phyloP scores from a whole-genome alignment of 2,329 filamentous ascomycete species.

The Colletotrichum acutatum region DNA sequence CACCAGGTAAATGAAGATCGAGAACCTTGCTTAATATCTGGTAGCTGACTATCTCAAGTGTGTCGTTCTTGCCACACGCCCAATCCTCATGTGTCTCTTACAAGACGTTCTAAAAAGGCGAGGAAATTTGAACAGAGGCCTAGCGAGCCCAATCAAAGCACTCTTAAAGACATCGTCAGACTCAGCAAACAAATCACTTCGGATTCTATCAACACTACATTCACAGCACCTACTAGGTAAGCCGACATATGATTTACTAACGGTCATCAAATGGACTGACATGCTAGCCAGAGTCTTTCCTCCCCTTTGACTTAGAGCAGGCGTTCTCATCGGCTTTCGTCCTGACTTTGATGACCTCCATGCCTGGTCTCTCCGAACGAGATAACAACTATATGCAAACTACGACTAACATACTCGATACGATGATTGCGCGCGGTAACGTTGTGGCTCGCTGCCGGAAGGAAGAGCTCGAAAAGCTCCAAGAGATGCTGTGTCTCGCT shows the following conservation, averaged over 20 bases:
- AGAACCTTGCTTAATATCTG: background rate
- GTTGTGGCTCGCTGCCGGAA: slow-evolving; percentile 7
- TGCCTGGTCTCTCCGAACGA: background rate
- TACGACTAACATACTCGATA: slow-evolving; percentile 1
- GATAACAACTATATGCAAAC: slow-evolving; percentile 1
- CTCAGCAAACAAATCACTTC: slow-evolving; percentile 20
- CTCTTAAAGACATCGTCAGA: slow-evolving; percentile 13
- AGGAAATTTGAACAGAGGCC: slow-evolving; percentile 9
- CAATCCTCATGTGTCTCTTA: slow-evolving; percentile 11
- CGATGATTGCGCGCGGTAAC: slow-evolving; percentile 5
- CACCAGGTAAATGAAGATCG: background rate
- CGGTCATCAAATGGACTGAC: background rate
- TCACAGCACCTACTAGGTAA: slow-evolving; percentile 10
- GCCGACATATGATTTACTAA: fast-evolving
- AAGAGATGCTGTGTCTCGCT: slow-evolving; percentile 11
- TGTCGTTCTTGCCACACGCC: slow-evolving; percentile 14
- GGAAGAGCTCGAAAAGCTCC: slow-evolving; percentile 13
- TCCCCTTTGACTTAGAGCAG: slow-evolving; percentile 26
- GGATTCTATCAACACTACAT: slow-evolving; percentile 9
- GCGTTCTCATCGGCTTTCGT: slow-evolving; percentile 18
- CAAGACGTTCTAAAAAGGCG: slow-evolving; percentile 1
- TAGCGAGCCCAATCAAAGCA: slow-evolving; percentile 15
- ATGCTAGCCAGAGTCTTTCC: background rate
- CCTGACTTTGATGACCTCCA: background rate
- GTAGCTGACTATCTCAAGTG: background rate